Conservation (phyloP, 176 grass and related monocot genomes). For the Triticum timopheevii region DNA sequence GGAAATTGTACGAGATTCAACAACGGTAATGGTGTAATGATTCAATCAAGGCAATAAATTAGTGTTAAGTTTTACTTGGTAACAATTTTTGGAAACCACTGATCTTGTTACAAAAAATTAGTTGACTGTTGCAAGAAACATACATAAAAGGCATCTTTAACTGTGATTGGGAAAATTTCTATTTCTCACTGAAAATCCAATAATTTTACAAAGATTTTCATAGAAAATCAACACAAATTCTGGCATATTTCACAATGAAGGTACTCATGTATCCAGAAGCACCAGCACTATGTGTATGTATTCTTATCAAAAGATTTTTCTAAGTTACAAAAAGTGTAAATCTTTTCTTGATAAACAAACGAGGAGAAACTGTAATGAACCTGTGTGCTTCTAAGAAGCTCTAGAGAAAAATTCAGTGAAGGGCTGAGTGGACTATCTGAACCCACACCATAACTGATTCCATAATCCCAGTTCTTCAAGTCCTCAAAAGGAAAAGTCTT, state of each 20-base stretch:
- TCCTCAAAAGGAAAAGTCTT: constrained; percentile 56
- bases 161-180: neutral
- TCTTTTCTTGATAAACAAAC: neutral
- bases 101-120: neutral
- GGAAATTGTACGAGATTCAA: constrained; percentile 18
- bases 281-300: neutral
- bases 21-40: neutral
- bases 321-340: neutral
- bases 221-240: neutral
- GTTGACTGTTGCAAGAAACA: neutral
- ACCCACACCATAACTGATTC: constrained; percentile 77
- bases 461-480: constrained; percentile 78
- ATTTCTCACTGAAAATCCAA: neutral
- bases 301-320: neutral
- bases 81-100: neutral
- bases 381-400: constrained; percentile 68
- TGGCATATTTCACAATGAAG: neutral
- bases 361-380: constrained; percentile 28
- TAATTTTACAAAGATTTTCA: neutral
- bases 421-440: constrained; percentile 75
- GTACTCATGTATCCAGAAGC: neutral
- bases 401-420: constrained; percentile 82
- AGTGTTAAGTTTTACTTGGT: neutral
- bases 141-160: neutral
- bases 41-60: neutral